Conservation (phyloP, 2,329 filamentous ascomycete genomes). For the Colletotrichum eremochloae region DNA sequence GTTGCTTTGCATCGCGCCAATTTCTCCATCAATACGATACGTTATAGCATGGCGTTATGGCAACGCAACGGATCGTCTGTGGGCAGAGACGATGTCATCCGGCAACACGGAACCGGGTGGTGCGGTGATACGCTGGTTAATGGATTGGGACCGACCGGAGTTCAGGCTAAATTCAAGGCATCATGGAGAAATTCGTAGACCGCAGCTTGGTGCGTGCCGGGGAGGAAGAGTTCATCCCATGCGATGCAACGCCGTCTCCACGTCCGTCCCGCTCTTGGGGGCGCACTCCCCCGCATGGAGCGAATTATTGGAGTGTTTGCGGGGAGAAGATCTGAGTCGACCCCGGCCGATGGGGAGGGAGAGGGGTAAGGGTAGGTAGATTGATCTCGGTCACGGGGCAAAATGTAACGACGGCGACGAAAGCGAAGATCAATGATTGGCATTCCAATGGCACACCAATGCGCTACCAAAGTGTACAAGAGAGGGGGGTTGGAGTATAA, state of each 20-base stretch:
- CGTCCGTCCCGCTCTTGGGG: constrained; percentile 20
- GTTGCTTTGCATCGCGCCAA: constrained; percentile 11
- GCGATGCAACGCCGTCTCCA: constrained; percentile 30
- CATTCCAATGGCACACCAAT: constrained; percentile 24
- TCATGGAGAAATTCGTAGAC: constrained; percentile 13
- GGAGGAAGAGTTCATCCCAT: constrained; percentile 39
- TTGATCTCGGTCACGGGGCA: constrained; percentile 19
- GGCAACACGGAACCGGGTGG: constrained; percentile 26
- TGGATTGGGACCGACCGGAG: constrained; percentile 21
- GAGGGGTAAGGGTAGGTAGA: constrained; percentile 1
- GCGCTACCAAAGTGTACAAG: constrained; percentile 5
- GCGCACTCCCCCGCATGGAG: constrained; percentile 26
- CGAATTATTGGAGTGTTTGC: constrained; percentile 9
- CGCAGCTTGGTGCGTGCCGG: constrained; percentile 14
- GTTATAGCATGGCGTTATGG: constrained; percentile 11
- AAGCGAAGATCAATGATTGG: constrained; percentile 14
- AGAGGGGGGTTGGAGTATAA: not conserved
- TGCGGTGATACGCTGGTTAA: constrained; percentile 7
- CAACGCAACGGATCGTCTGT: constrained; percentile 13
- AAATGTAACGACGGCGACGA: constrained; percentile 15
- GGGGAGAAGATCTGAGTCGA: constrained; percentile 20
- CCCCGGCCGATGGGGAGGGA: not conserved
- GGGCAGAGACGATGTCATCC: constrained; percentile 18
- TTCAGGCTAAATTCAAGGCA: constrained; percentile 40
- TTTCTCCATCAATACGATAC: constrained; percentile 29